Base-by-base conservation (phyloP, 192 early-diverging fungal species). In the Linnemannia hyalina region DNA sequence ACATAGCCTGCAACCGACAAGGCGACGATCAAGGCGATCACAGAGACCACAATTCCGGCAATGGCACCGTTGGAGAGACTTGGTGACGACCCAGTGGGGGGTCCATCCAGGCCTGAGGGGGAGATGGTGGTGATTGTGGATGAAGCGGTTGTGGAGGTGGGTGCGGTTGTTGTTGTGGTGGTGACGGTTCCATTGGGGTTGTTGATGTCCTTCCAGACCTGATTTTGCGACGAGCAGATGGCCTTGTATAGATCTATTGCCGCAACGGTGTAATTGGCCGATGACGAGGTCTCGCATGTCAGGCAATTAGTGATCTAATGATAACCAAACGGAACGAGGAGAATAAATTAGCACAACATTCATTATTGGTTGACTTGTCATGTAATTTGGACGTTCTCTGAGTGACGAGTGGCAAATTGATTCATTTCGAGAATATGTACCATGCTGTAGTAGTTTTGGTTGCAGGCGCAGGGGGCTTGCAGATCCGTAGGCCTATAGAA, bases 41-140 rank as follows among this genome's bases (percentile, higher is more conserved):
- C 76, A 2, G 84, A 86, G 8, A 86, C 84, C 1, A 81, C 70
- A 74, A 85, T 85, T 35, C 83, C 83, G 4, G 83, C 83, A 20
- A 85, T 46, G 26, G 83, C 83, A 1, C 83, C 83, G 3, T 69
- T 74, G 29, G 83, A 85, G 35, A 85, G 76, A 23, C 65, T 44
- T 20, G 47, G 20, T 40, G 76, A 52, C 13, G 75, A 9, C 3
- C 26, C 15, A 15, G 46, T 16, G 18, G 22, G 23, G 5, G 65
- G 5, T 36, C 35, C 69, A 6, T 16, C 41, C 16, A 9, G 35
- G 41, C 20, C 29, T 22, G 75, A 20, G 11, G 60, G 22, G 26
- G 72, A 36, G 49, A 72, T 44, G 4, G 73, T 40, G 10, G 68
- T 65, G 2, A 76, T 47, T 10, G 81, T 36, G 57, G 74, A 20